Evolutionary conservation across 1,284 basidiomycete genomes (phyloP).

Genomic region (Naganishia albida): DNA sequence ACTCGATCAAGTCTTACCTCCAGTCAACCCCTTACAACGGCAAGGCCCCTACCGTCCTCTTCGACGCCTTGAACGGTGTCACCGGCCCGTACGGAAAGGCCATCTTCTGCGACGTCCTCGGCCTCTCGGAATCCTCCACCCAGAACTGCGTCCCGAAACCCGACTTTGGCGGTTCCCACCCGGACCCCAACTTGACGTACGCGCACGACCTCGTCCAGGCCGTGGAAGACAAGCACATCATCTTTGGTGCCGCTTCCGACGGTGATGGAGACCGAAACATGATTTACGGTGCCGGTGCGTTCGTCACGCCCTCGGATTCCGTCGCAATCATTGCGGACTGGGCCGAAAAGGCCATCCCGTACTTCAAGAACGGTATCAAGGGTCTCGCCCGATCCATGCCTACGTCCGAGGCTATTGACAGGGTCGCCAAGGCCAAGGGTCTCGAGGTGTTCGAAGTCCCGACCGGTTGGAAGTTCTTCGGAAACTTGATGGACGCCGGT

Average conservation of each 20-base stretch:
- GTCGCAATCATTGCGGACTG: slow-evolving; percentile 99
- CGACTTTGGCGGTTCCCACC: slow-evolving; percentile 96
- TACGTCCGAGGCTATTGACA: slow-evolving; percentile 93
- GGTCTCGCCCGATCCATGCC: slow-evolving; percentile 97
- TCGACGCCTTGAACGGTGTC: slow-evolving; percentile 95
- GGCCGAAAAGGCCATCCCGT: slow-evolving; percentile 88
- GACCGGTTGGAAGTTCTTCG: slow-evolving; percentile 99
- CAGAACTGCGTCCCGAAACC: slow-evolving; percentile 91
- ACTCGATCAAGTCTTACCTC: slow-evolving; percentile 87
- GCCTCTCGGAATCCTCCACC: slow-evolving; percentile 74
- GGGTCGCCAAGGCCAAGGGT: slow-evolving; percentile 92
- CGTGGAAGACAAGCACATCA: slow-evolving; percentile 82
- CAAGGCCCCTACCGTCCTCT: slow-evolving; percentile 77
- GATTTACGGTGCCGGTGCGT: slow-evolving; percentile 98
- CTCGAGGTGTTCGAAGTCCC: slow-evolving; percentile 94
- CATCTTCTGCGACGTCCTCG: slow-evolving; percentile 82
- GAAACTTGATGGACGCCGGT: slow-evolving; percentile 98
- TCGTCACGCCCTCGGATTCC: slow-evolving; percentile 95
- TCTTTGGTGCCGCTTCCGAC: slow-evolving; percentile 94
- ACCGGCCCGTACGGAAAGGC: slow-evolving; percentile 94
- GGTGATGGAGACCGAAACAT: slow-evolving; percentile 99
- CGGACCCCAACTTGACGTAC: slow-evolving; percentile 98
- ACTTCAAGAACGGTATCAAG: slow-evolving; percentile 91
- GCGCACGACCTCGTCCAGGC: slow-evolving; percentile 90
- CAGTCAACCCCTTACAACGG: slow-evolving; percentile 58